phyloP scores from a whole-genome alignment of 192 early-diverging fungal genomes.

The Podila minutissima region DNA sequence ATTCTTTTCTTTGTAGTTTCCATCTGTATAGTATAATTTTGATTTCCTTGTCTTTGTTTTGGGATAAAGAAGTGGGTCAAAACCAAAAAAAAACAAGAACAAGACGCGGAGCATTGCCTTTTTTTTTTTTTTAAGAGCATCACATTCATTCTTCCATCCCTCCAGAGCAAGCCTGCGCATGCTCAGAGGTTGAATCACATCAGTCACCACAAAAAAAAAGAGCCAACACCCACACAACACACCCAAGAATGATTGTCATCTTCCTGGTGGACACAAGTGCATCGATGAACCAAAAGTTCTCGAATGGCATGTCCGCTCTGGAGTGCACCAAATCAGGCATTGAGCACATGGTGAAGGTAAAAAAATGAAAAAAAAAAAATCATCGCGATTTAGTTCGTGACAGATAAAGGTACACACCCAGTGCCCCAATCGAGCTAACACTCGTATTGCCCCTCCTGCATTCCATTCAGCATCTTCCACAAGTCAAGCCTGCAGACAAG shows the following conservation, averaged over 20 bases:
- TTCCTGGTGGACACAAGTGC: slow-evolving; percentile 87
- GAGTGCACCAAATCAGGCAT: slow-evolving; percentile 81
- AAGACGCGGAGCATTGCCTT: too few species aligned
- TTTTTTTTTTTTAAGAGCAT: too few species aligned
- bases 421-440: background rate
- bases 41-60: too few species aligned
- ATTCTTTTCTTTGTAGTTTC: background rate
- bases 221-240: background rate
- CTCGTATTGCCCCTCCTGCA: background rate
- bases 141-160: too few species aligned
- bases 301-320: slow-evolving; percentile 66
- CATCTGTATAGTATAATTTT: too few species aligned
- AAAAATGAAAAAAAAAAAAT: background rate
- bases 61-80: too few species aligned
- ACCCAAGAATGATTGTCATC: slow-evolving; percentile 59
- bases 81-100: too few species aligned
- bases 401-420: too few species aligned
- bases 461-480: slow-evolving; percentile 27
- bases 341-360: slow-evolving; percentile 78
- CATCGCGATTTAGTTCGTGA: too few species aligned
- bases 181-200: too few species aligned
- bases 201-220: too few species aligned
- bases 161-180: too few species aligned
- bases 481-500: slow-evolving; percentile 54
- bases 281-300: slow-evolving; percentile 80